Evolutionary conservation across 148 eudicot genomes (phyloP), one percentile per base, ranked within the genome.

Genomic region (Diospyros kaki): DNA sequence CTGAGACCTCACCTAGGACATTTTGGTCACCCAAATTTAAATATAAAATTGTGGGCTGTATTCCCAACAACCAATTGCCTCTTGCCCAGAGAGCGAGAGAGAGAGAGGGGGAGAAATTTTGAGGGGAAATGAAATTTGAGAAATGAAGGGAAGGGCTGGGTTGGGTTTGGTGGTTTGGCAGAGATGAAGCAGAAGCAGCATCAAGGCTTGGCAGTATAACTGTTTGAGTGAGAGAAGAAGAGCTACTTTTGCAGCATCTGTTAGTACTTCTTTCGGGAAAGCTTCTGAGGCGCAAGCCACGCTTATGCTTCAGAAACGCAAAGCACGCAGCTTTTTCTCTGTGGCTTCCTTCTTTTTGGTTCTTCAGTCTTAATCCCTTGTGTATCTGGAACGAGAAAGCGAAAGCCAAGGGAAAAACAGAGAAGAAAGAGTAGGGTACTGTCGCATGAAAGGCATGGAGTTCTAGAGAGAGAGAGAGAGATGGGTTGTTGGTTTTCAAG

Each of bases 401-500:
- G 28, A 28, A 28, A 28, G 28, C 28, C 28, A 28, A 28, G 28
- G 28, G 28, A 28, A 28, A 28, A 28, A 28, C 9, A 11, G 13
- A 48, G 40, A 13, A 45, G 28, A 18, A 55, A 28, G 41, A 8
- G 54, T 9, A 41, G 28, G 28, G 28, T 28, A 28, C 28, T 28
- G 28, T 28, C 28, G 28, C 28, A 28, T 28, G 72, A 65, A 6
- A 58, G n/a, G 10, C 4, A 68, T 4, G 58, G 59, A 39, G 54
- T 58, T 46, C 10, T 62, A 73, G 66, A 73, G 54, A 46, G 65
- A 65, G 65, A 65, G 2, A 17, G 9, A 58, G 58, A 72, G 44
- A 91, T 92, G 98, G 98, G 98, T 59, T 81, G 97, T 64, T 92
- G 94, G 70, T 83, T 82, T 28, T 92, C 98, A 41, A 89, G 83